Base-by-base conservation (phyloP, 257 asterid genomes). In the Solanum pimpinellifolium region DNA sequence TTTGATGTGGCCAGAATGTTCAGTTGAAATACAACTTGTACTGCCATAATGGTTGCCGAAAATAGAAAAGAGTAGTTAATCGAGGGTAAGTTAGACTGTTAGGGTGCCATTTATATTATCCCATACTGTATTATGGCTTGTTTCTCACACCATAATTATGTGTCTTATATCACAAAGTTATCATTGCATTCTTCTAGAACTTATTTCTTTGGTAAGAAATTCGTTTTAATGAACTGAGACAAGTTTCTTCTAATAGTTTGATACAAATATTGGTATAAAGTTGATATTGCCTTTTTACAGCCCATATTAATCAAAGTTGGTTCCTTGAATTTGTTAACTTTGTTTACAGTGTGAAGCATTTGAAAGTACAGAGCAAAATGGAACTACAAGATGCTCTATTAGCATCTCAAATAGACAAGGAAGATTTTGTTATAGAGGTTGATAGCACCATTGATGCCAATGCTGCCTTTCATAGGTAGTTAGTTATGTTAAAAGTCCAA, bases 391-490 rank as follows among this genome's bases (percentile, higher is more conserved):
- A 93, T 78, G 98, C 98, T 88, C 89, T 97, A 86, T 92, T 86
- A 87, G 88, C 93, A 73, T 93, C 98, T 89, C 98, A 94, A 92
- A 91, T 88, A 83, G 94, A 90, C 83, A 91, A 94, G 27, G 88
- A 68, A 31, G 99, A 97, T 89, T 95, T 92, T 81, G 92, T 97
- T 62, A 95, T 97, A 75, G 99, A 97, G 93, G 96, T 95, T 70
- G 96, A 96, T 90, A 97, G 99, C 83, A 91, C 91, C 87, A 97
- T 97, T 69, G 99, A 96, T 86, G 90, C 94, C 72, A 97, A 95
- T 83, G 92, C 93, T 10, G 88, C 60, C 86, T 94, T 95, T 88
- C 99, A 96, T 88, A 88, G 98, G 99, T 97, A 90, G 75, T 69
- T 97, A 90, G 75, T 69, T 44, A 73, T 88, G 44, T 69, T n/a